phyloP scores from a whole-genome alignment of 352 stramenopile genomes.

The Phytophthora litchii region DNA sequence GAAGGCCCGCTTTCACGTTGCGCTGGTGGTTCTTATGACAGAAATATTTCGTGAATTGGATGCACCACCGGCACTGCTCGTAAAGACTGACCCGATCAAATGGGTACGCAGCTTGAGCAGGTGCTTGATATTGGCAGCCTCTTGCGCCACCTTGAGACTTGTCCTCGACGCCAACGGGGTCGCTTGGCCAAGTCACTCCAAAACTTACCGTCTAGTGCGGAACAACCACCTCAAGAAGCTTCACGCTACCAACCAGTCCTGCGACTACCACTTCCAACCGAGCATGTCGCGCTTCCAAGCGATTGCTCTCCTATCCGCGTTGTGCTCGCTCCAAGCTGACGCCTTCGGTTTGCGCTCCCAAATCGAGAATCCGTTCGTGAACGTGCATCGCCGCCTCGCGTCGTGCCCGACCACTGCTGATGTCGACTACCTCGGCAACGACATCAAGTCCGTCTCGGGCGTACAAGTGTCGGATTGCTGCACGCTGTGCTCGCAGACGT shows the following conservation, averaged over 20 bases:
- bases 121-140: constrained; percentile 18
- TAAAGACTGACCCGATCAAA: neutral
- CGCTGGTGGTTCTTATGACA: neutral
- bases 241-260: constrained; percentile 22
- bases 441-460: constrained; percentile 35
- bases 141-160: neutral
- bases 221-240: constrained; percentile 32
- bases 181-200: constrained; percentile 20
- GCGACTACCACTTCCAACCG: constrained; percentile 15
- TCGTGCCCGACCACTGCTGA: constrained; percentile 32
- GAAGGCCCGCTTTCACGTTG: too few relatives aligned
- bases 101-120: constrained; percentile 11
- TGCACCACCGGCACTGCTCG: constrained; percentile 7
- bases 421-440: constrained; percentile 55
- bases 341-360: constrained; percentile 24
- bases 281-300: constrained; percentile 21
- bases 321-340: constrained; percentile 23
- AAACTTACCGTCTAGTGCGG: constrained; percentile 25
- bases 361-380: constrained; percentile 24
- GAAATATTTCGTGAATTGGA: constrained; percentile 20
- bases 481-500: constrained; percentile 27
- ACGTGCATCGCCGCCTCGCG: constrained; percentile 22
- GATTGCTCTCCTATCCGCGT: constrained; percentile 15
- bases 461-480: constrained; percentile 32
- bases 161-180: neutral